Conservation (phyloP, 2,329 filamentous ascomycete species). For the Beauveria brongniartii region DNA sequence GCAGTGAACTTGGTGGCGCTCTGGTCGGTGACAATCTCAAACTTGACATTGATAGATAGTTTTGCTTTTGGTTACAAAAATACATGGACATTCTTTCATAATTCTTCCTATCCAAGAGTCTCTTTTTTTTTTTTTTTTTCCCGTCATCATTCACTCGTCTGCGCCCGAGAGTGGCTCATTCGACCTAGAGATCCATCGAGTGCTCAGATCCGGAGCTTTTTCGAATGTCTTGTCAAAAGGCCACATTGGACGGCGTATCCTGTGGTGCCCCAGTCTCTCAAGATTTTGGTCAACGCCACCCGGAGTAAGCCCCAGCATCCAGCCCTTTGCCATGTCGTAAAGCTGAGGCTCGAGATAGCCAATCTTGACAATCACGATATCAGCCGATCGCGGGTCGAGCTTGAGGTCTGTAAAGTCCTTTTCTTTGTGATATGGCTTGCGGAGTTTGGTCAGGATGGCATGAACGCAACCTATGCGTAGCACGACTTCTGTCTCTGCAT, state of each 20-base stretch:
- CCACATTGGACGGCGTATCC: slow-evolving; percentile 40
- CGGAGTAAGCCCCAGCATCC: slow-evolving; percentile 46
- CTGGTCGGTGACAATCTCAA: too few species aligned
- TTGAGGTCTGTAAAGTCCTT: slow-evolving; percentile 41
- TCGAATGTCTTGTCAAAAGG: slow-evolving; percentile 19
- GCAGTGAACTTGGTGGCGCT: too few species aligned
- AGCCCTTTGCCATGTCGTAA: slow-evolving; percentile 44
- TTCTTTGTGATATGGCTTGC: slow-evolving; percentile 47
- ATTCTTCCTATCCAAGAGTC: background rate
- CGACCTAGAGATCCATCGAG: slow-evolving; percentile 17
- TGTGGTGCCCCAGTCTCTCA: slow-evolving; percentile 36
- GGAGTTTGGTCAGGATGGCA: slow-evolving; percentile 42
- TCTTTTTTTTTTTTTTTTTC: too few species aligned
- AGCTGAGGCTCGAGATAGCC: slow-evolving; percentile 48
- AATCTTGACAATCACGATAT: slow-evolving; percentile 48
- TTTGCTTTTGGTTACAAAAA: background rate
- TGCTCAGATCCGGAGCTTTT: slow-evolving; percentile 13
- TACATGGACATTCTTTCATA: background rate
- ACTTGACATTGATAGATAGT: background rate
- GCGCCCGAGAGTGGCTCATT: slow-evolving; percentile 14
- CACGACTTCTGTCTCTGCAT: slow-evolving; percentile 41
- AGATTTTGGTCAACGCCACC: slow-evolving; percentile 47
- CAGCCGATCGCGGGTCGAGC: slow-evolving; percentile 35
- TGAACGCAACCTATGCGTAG: slow-evolving; percentile 41
- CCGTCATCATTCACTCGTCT: slow-evolving; percentile 5